Evolutionary conservation across 192 early-diverging fungal species (phyloP), one percentile per base, ranked within the genome.

Genomic region (Pilaira anomala): DNA sequence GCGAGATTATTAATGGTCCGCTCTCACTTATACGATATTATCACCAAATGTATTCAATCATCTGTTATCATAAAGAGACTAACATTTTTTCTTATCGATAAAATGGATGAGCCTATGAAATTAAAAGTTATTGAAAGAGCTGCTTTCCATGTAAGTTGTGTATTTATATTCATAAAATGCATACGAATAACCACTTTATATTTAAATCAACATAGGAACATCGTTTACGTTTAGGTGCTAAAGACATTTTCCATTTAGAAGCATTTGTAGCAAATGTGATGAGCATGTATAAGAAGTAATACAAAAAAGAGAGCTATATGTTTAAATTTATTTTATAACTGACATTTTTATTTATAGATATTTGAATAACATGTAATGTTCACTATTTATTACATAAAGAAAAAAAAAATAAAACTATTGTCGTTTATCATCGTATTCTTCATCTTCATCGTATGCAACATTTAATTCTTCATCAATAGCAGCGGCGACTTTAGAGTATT

Each of bases 181-280:
- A 5, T 19, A 4, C 4, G 4, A 9, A 36, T 36, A 36, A 36
- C 6, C 33, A 36, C n/a, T 36, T 36, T 36, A 36, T 9, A 36
- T 36, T 9, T 5, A 9, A 36, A 36, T 25, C 5, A 26, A 7
- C 24, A 25, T 58, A 75, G 83, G 94, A 98, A 67, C 91, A 96
- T 60, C 88, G 92, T 48, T 72, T 98, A 69, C 83, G 85, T 42
- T 71, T 82, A 13, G 96, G 96, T 2, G 87, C 84, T 60, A 98
- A 98, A 78, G 83, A 86, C 2, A 95, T 98, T 21, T 92, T 97
- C 63, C 94, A 98, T 69, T 77, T 98, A 26, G 96, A 98, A 69
- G 93, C 94, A 0, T 98, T 94, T 77, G 85, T 91, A 25, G 92
- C 91, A 40, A 88, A 87, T 67, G 84, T 96, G 55, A 97, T 98